phyloP scores from a whole-genome alignment of 306 rosid genomes.

The Astragalus membranaceus region DNA sequence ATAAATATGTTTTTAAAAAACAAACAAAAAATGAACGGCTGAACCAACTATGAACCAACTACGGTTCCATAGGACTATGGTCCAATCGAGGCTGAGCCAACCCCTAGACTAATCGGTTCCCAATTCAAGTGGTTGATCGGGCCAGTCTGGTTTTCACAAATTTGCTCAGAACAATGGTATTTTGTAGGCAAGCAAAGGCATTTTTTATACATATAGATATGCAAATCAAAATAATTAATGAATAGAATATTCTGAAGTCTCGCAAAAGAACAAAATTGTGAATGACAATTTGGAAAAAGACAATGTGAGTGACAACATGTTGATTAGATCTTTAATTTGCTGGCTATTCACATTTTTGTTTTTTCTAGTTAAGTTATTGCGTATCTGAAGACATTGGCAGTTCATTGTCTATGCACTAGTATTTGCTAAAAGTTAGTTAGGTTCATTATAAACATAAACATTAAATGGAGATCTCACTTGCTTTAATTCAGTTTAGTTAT shows the following conservation, averaged over 20 bases:
- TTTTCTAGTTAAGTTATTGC: not conserved
- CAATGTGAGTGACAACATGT: not conserved
- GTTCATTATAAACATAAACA: not conserved
- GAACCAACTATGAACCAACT: too few species aligned
- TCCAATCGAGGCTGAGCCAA: too few species aligned
- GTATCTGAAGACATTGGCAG: not conserved
- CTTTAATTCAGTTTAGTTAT: not conserved
- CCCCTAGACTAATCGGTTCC: too few species aligned
- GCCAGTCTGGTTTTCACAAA: too few species aligned
- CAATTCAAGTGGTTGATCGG: too few species aligned
- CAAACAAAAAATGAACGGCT: too few species aligned
- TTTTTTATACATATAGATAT: not conserved
- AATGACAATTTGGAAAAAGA: not conserved
- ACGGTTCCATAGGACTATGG: too few species aligned
- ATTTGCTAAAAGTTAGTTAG: slow-evolving; percentile 1
- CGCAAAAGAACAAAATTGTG: not conserved
- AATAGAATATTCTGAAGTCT: not conserved
- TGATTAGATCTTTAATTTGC: not conserved
- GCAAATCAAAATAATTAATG: not conserved
- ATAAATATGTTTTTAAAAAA: too few species aligned
- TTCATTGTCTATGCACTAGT: not conserved
- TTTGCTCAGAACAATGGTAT: not conserved
- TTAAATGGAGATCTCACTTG: not conserved
- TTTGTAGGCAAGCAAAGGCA: not conserved
- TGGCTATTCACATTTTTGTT: not conserved